Evolutionary conservation across 306 rosid species (phyloP), one percentile per base, ranked within the genome.

Genomic region (Vicia sativa): DNA sequence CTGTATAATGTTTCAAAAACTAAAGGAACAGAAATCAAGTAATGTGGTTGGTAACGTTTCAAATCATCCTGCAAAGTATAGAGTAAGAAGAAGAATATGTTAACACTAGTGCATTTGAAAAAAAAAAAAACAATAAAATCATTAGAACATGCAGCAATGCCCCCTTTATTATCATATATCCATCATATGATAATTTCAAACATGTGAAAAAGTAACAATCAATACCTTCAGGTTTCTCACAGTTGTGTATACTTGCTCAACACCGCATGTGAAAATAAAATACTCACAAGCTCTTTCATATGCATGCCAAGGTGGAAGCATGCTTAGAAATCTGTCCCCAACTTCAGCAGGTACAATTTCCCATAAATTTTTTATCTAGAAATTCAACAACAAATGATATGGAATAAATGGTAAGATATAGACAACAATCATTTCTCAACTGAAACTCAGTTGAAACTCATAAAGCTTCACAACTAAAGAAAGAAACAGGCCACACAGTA

Each of bases 231-330:
- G 82, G 81, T 88, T 90, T 80, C 83, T 82, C 67, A 88, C 86
- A 9, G 82, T 86, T 50, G 96, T 83, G 84, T 90, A 93, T 23
- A 87, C 87, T 83, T 90, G 98, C 84, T 86, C 95, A 44, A 70
- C 25, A 71, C 97, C 98, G 15, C 7, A 6, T 15, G 97, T 79
- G 79, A 93, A 88, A 57, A 72, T 88, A 74, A 90, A 93, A 83
- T 93, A 93, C 83, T 88, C 98, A 64, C 73, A 56, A 77, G 96
- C 96, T 58, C 98, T 86, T 80, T 93, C 98, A 25, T 93, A 93
- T 8, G 97, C 97, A 78, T 93, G 98, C 98, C 98, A 93, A 45
- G 98, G 84, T 66, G 98, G 97, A 72, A 93, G 91, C 89, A 93
- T 86, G 80, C 91, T 90, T 79, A 93, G 80, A 85, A 93, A 93